A percentile compares a stretch with the other conserved stretches of the same genome.
phyloP scores from a whole-genome alignment of 2,329 filamentous ascomycete genomes.

The Phialocephala subalpina region DNA sequence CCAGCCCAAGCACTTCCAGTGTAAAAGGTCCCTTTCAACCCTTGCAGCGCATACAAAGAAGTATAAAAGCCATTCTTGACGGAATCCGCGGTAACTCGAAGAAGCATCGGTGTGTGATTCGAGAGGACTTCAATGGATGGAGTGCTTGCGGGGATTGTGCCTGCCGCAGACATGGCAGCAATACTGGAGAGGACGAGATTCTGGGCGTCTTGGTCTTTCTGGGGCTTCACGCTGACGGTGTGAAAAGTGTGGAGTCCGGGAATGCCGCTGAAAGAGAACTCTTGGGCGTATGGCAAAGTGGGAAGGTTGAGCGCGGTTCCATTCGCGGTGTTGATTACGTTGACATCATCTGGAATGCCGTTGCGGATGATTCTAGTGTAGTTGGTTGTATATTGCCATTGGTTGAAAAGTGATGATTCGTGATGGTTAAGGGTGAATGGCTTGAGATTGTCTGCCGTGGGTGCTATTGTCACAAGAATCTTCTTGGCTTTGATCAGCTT shows the following conservation, averaged over 20 bases:
- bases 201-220: neutral
- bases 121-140: conserved; percentile 44
- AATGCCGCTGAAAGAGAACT: conserved; percentile 32
- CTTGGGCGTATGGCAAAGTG: conserved; percentile 39
- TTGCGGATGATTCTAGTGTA: conserved; percentile 46
- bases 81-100: conserved; percentile 43
- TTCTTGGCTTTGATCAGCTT: conserved; percentile 49
- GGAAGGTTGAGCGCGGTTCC: conserved; percentile 41
- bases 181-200: neutral
- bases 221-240: neutral
- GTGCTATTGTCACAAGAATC: conserved; percentile 51
- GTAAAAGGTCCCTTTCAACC: conserved; percentile 51
- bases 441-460: conserved; percentile 43
- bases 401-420: conserved; percentile 47
- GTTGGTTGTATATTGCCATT: conserved; percentile 44
- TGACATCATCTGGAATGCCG: conserved; percentile 37
- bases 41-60: conserved; percentile 50
- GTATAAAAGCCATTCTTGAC: conserved; percentile 50
- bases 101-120: conserved; percentile 48
- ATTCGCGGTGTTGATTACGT: conserved; percentile 37
- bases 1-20: conserved; percentile 48
- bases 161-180: conserved; percentile 8
- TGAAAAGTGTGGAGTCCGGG: conserved; percentile 17
- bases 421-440: conserved; percentile 45
- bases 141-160: conserved; percentile 20